Conservation (phyloP, 148 eudicot genomes). For the Euryodendron excelsum region DNA sequence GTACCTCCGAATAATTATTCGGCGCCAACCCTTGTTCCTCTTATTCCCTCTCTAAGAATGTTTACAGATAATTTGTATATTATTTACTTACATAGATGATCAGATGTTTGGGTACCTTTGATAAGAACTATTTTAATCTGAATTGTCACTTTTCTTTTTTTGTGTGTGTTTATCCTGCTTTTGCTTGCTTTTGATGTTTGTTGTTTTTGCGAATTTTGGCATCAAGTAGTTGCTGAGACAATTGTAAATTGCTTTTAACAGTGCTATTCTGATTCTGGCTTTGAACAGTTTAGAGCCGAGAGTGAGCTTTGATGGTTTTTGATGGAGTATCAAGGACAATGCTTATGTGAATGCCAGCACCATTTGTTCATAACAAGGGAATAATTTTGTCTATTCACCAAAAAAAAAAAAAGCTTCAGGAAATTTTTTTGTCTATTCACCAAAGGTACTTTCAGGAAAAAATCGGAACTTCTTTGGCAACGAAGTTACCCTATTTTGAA, state of each 20-base stretch:
- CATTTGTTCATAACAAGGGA: too few species aligned
- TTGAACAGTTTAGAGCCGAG: not conserved
- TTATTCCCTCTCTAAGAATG: constrained; percentile 8
- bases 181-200: not conserved
- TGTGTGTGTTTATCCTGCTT: not conserved
- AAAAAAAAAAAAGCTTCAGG: too few species aligned
- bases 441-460: too few species aligned
- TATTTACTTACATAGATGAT: constrained; percentile 9
- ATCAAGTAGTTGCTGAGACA: not conserved
- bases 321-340: too few species aligned
- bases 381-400: too few species aligned
- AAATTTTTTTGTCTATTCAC: too few species aligned
- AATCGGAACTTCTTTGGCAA: too few species aligned
- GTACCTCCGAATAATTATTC: not conserved
- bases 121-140: not conserved
- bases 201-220: not conserved
- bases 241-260: not conserved
- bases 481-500: too few species aligned
- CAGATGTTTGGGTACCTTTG: constrained; percentile 15
- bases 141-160: not conserved
- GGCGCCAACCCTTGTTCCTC: not conserved
- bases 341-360: too few species aligned
- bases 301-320: too few species aligned
- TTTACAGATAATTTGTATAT: constrained; percentile 12
- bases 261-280: not conserved